Percentiles rank a stretch among this genome's conserved stretches.
phyloP scores from a whole-genome alignment of 345 rosid genomes.

The Acer yangbiense region DNA sequence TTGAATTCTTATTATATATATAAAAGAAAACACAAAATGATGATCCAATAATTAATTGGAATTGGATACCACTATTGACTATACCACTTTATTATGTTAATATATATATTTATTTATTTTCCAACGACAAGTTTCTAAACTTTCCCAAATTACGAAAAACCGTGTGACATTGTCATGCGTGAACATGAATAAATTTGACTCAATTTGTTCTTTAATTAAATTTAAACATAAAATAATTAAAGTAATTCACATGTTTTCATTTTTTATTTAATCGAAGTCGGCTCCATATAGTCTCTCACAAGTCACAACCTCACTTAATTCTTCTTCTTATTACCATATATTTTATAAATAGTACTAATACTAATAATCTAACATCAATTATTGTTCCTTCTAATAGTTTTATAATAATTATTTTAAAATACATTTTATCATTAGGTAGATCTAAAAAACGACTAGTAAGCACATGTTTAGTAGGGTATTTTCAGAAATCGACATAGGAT shows the following conservation, averaged over 20 bases:
- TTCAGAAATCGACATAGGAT: too few species aligned
- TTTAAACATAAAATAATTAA: too few species aligned
- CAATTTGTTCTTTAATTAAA: not conserved
- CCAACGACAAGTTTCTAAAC: not conserved
- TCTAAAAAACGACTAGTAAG: not conserved
- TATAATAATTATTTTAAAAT: too few species aligned
- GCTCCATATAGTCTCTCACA: not conserved
- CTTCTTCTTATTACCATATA: not conserved
- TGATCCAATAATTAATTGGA: not conserved
- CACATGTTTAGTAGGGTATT: too few species aligned
- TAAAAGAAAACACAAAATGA: not conserved
- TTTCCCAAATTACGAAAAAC: not conserved
- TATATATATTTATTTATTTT: too few species aligned
- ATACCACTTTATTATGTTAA: not conserved
- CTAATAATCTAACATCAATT: not conserved
- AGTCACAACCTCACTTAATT: not conserved
- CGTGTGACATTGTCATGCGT: not conserved
- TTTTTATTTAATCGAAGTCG: slow-evolving; percentile 2
- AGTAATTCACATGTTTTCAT: not conserved
- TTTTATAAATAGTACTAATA: not conserved
- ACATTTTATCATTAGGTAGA: not conserved
- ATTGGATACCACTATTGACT: not conserved
- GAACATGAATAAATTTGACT: slow-evolving; percentile 7
- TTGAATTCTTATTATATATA: too few species aligned
- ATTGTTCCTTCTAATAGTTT: not conserved